Evolutionary conservation across 2,329 filamentous ascomycete species (phyloP), one percentile per base, ranked within the genome.

Genomic region (Fusarium fujikuroi): DNA sequence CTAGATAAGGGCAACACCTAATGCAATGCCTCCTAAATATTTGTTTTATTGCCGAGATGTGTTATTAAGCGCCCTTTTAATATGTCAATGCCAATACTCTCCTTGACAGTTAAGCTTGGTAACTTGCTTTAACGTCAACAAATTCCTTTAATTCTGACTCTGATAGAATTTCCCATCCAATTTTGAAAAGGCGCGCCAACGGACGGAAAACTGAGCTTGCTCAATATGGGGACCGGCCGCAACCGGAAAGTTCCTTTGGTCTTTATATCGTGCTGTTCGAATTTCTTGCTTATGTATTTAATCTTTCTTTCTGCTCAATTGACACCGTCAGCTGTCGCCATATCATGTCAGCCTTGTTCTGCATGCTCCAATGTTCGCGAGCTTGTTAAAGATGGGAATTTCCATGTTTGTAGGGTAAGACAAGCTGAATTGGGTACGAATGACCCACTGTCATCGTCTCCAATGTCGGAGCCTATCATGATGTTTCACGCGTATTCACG

Each of bases 171-270:
- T 10, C 9, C 10, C 9, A 9, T 16, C 5, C 0, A n/a, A 16
- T 3, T 6, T 34, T 28, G 39, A 7, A 39, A 14, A 52, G 21
- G 32, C 21, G 19, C 23, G 2, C 9, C 4, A 6, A 11, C 5
- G 7, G 16, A 30, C 6, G 7, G 4, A 12, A 3, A 5, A 23
- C 16, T 3, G 12, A 64, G 11, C 15, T 42, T 11, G 28, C 23
- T 19, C 0, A 39, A 16, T 2, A 15, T 7, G 28, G 60, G 69
- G 25, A 30, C 66, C 30, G 23, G 59, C 67, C 59, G 49, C 59
- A 60, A 57, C 54, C 50, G 36, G 50, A 54, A 34, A 44, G 30
- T 50, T 60, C 25, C 64, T 9, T 54, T 60, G 36, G 47, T 59
- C 19, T 21, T 30, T 18, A 1, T 34, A 37, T 39, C 32, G 25